These are phyloP conservation scores for Blumeria graminis DNA, from an alignment of 2,329 filamentous ascomycete genomes.

Conservation along the genomic window DNA sequence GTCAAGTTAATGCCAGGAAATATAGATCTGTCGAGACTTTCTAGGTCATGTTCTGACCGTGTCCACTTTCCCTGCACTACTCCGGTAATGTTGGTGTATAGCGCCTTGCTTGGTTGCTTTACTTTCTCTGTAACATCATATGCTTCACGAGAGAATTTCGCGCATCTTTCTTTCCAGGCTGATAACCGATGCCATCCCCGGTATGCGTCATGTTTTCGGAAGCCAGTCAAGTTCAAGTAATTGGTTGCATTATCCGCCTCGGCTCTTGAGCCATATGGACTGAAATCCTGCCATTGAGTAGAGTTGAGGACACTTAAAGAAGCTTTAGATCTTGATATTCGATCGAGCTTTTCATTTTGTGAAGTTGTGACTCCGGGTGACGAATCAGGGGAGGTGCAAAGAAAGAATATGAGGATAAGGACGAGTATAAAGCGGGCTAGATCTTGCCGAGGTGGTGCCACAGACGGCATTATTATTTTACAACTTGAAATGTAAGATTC, in stretches of 20 bases:
- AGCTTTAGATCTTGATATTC: conserved; percentile 5
- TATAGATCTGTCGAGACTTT: conserved; percentile 11
- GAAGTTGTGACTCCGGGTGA: background rate
- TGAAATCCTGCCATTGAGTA: conserved; percentile 36
- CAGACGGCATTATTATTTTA: conserved; percentile 8
- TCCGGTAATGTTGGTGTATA: conserved; percentile 16
- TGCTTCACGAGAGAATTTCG: conserved; percentile 32
- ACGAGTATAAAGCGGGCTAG: conserved; percentile 12
- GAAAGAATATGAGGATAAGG: conserved; percentile 14
- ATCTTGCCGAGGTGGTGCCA: conserved; percentile 10
- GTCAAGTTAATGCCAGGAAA: conserved; percentile 32
- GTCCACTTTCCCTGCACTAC: conserved; percentile 14
- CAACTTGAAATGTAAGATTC: too few species aligned
- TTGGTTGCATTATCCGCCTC: conserved; percentile 11
- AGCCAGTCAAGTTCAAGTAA: conserved; percentile 52
- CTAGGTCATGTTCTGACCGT: conserved; percentile 9
- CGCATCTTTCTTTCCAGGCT: conserved; percentile 38
- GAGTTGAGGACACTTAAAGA: conserved; percentile 29
- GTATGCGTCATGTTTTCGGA: conserved; percentile 48
- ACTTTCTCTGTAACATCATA: conserved; percentile 1
- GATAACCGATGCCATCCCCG: conserved; percentile 47
- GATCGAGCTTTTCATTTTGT: background rate
- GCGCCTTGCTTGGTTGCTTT: conserved; percentile 1
- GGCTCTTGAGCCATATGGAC: conserved; percentile 17
- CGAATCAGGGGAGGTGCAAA: conserved; percentile 12